A percentile compares a stretch with the other conserved stretches of the same genome.
These are phyloP conservation scores for Emergomyces africanus DNA, from an alignment of 2,329 filamentous ascomycete species.

Conservation along the genomic window DNA sequence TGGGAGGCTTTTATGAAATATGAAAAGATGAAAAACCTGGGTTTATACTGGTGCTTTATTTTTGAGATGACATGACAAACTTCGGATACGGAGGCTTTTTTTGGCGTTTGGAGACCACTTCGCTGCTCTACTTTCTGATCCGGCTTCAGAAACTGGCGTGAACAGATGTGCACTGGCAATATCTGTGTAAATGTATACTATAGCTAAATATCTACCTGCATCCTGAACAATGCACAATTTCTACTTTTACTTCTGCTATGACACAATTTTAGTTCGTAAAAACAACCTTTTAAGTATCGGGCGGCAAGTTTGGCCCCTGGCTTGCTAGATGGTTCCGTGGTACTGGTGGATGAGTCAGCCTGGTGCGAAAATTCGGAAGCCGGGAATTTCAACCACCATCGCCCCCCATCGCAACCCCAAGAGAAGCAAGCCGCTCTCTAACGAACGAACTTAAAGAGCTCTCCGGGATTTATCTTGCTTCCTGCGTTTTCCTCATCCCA, in stretches of 20 bases:
- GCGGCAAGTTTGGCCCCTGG: neutral
- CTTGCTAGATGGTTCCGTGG: conserved; percentile 3
- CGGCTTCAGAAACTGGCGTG: neutral
- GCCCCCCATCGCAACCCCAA: neutral
- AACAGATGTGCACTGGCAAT: neutral
- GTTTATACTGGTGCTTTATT: neutral
- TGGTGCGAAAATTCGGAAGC: conserved; percentile 4
- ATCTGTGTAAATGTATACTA: neutral
- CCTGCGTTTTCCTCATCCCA: neutral
- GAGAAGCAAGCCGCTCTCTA: neutral
- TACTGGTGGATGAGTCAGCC: conserved; percentile 1
- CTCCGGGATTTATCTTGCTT: neutral
- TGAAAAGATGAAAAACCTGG: neutral
- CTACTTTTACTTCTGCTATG: neutral
- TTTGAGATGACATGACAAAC: neutral
- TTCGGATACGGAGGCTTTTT: neutral
- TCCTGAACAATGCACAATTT: neutral
- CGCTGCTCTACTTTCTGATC: neutral
- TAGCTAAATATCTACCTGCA: neutral
- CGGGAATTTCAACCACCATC: neutral
- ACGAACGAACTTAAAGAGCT: neutral
- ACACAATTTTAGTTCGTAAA: neutral
- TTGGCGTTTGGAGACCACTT: neutral
- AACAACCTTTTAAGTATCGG: neutral
- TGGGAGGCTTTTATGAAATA: neutral